phyloP scores from a whole-genome alignment of 2,329 filamentous ascomycete species.

The Cladorrhinum sp. region DNA sequence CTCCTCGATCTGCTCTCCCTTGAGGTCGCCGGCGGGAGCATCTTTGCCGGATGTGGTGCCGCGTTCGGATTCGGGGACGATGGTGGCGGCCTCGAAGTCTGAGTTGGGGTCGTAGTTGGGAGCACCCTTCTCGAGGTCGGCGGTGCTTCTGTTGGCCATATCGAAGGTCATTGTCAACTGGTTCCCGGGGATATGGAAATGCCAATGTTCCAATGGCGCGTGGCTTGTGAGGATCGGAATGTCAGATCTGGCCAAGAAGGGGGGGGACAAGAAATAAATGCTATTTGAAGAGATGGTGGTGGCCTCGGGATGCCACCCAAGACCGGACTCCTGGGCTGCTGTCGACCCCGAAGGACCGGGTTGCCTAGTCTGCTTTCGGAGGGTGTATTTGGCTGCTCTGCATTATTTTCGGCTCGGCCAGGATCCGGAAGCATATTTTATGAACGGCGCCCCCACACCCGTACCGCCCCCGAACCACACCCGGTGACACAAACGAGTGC shows the following conservation, averaged over 20 bases:
- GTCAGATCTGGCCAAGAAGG: not conserved
- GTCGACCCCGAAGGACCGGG: not conserved
- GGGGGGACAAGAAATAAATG: not conserved
- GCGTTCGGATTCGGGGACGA: constrained; percentile 10
- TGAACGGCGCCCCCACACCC: not conserved
- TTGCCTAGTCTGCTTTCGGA: not conserved
- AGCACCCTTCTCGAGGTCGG: constrained; percentile 21
- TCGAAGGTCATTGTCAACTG: not conserved
- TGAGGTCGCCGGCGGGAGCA: constrained; percentile 4
- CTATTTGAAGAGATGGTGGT: not conserved
- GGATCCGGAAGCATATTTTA: not conserved
- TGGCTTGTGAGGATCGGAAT: not conserved
- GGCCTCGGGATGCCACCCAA: not conserved
- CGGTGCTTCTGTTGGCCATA: not conserved
- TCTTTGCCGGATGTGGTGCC: constrained; percentile 7
- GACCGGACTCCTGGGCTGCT: not conserved
- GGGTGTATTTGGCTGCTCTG: not conserved
- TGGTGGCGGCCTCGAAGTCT: constrained; percentile 19
- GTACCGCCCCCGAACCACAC: no score
- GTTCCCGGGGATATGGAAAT: not conserved
- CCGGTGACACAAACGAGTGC: not conserved
- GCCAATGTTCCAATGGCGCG: not conserved
- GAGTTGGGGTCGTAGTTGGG: constrained; percentile 15
- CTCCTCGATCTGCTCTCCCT: constrained; percentile 6
- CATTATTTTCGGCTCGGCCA: not conserved